Evolutionary conservation across 2,329 filamentous ascomycete genomes (phyloP).

Genomic region (Fusarium brevicatenulatum): DNA sequence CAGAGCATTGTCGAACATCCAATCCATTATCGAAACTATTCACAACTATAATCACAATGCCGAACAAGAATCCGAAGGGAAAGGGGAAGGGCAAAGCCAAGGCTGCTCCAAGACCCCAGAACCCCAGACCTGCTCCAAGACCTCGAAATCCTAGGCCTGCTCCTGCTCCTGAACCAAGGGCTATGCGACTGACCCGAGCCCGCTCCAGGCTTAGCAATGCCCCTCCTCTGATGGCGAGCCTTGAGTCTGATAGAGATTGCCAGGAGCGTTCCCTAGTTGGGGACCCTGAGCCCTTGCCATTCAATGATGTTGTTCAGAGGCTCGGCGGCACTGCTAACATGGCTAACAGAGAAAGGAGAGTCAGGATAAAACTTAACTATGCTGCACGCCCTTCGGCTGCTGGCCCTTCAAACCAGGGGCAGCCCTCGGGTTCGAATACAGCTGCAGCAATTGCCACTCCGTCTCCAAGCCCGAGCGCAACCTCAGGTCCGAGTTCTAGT

Average conservation of each 20-base stretch:
- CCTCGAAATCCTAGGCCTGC: not conserved
- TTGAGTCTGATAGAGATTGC: constrained; percentile 22
- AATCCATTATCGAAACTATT: not conserved
- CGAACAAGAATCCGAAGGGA: not conserved
- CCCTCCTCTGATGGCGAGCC: constrained; percentile 39
- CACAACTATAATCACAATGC: constrained; percentile 17
- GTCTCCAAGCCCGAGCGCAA: not conserved
- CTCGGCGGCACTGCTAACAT: not conserved
- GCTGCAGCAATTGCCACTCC: not conserved
- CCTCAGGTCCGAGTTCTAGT: not conserved
- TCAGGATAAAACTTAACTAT: not conserved
- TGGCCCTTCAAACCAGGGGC: not conserved
- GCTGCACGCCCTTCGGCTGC: not conserved
- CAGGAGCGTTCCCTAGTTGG: constrained; percentile 1
- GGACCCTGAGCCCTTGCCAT: constrained; percentile 31
- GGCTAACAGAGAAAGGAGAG: not conserved
- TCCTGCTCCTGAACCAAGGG: not conserved
- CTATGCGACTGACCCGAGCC: constrained; percentile 36
- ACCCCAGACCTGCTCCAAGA: not conserved
- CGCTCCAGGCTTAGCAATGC: constrained; percentile 36
- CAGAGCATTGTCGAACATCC: not conserved
- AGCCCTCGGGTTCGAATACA: not conserved
- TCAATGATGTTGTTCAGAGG: constrained; percentile 19
- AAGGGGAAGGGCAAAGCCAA: not conserved
- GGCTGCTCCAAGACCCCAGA: not conserved